Base-by-base conservation (phyloP, 495 filamentous ascomycete genomes). In the Penicillium parvum region DNA sequence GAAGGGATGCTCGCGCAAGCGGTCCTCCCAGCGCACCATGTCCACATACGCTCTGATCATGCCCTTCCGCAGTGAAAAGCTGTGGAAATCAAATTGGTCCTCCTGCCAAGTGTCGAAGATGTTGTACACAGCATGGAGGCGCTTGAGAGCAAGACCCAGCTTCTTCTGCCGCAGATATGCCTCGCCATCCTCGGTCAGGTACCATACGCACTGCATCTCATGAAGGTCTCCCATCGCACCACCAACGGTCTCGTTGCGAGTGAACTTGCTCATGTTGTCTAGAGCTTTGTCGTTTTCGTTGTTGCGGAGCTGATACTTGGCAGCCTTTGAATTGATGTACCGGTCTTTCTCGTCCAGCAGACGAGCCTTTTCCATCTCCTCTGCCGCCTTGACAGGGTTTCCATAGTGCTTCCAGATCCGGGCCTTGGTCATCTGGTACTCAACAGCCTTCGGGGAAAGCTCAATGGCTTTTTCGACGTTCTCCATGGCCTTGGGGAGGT, bases 171-270 rank as follows among this genome's bases (percentile, higher is more conserved):
- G 85, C 39, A 86, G 65, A 61, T 91, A 92, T 0, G 91, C 79
- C 66, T 96, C 86, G 19, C 88, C 92, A 63, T 97, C 94, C 65
- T 99, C 92, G 15, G 86, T 91, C 50, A 97, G 64, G 63, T 83
- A 99, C 92, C 92, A 99, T 47, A 96, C 82, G 57, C 94, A 96
- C 63, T 99, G 92, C 94, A 99, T 97, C 48, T 99, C 92, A 40
- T 89, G 81, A 12, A 99, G 79, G 64, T 99, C 92, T 28, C 84
- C 86, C 22, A 97, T 64, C 18, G 92, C 83, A 2, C 92, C 94
- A 10, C 89, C 90, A 9, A 82, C 77, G 4, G 88, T 85, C 52
- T 99, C 92, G 37, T 86, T 88, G 25, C 90, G 77, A 0, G 92
- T 99, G 68, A 99, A 99, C 39, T 95, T 79, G 60, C 90, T 85